Evolutionary conservation across 2,329 filamentous ascomycete species (phyloP).

Genomic region (Aureobasidium sp.): DNA sequence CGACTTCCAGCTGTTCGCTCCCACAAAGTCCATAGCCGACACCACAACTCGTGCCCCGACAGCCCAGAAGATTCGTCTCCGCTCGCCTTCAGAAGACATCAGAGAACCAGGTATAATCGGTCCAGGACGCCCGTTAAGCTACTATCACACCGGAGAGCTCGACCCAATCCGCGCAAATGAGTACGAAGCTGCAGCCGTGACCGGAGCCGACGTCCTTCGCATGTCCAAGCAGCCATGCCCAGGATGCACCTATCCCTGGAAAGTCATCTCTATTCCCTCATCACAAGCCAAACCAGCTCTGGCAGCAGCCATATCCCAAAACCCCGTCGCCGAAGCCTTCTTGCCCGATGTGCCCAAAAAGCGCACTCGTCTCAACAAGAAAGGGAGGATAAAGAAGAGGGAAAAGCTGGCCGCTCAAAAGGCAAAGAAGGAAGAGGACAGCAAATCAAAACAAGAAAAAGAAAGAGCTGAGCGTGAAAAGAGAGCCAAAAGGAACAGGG

Average conservation of each 20-base stretch:
- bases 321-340: slow-evolving; percentile 1
- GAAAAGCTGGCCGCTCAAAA: slow-evolving; percentile 22
- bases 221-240: slow-evolving; percentile 20
- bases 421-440: slow-evolving; percentile 22
- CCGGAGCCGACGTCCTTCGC: slow-evolving; percentile 21
- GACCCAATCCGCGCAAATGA: slow-evolving; percentile 8
- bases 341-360: slow-evolving; percentile 18
- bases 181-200: slow-evolving; percentile 20
- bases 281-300: slow-evolving; percentile 14
- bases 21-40: slow-evolving; percentile 13
- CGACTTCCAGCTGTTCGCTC: slow-evolving; percentile 26
- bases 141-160: slow-evolving; percentile 21
- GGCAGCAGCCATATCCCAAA: neutral
- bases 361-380: slow-evolving; percentile 28
- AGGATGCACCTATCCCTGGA: slow-evolving; percentile 24
- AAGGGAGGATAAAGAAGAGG: slow-evolving; percentile 25
- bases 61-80: slow-evolving; percentile 22
- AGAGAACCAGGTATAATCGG: slow-evolving; percentile 18
- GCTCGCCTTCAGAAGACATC: slow-evolving; percentile 22
- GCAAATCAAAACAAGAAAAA: slow-evolving; percentile 24
- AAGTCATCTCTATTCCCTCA: slow-evolving; percentile 21
- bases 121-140: slow-evolving; percentile 16
- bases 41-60: slow-evolving; percentile 7
- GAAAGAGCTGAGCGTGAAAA: slow-evolving; percentile 29
- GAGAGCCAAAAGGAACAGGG: slow-evolving; percentile 28